Evolutionary conservation across 1,284 basidiomycete genomes (phyloP).

Genomic region (Pascua sp.): DNA sequence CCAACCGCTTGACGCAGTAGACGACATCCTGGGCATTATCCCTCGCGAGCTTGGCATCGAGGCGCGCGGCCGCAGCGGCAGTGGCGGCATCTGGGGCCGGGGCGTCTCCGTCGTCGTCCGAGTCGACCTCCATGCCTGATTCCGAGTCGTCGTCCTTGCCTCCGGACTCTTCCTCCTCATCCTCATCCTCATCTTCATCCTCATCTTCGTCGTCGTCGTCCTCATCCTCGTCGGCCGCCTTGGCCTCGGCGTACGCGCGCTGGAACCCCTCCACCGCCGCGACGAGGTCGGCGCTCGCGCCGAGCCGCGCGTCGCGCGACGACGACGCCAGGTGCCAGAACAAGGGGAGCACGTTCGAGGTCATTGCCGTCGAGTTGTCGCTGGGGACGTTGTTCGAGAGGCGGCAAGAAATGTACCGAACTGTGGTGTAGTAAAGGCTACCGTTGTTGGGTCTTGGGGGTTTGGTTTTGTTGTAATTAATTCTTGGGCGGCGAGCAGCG

Average conservation of each 20-base stretch:
- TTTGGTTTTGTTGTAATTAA: too few species aligned
- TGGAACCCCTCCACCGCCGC: slow-evolving; percentile 77
- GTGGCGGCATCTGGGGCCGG: slow-evolving; percentile 50
- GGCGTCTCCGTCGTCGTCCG: slow-evolving; percentile 51
- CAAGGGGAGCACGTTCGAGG: slow-evolving; percentile 63
- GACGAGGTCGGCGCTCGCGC: slow-evolving; percentile 81
- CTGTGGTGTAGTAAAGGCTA: too few species aligned
- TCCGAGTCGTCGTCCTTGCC: slow-evolving; percentile 56
- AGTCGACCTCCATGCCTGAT: slow-evolving; percentile 49
- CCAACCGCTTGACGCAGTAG: slow-evolving; percentile 77
- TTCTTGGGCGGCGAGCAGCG: too few species aligned
- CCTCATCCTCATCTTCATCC: slow-evolving; percentile 50
- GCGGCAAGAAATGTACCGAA: too few species aligned
- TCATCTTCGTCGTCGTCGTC: slow-evolving; percentile 32
- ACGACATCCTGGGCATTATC: slow-evolving; percentile 82
- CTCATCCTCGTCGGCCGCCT: slow-evolving; percentile 29
- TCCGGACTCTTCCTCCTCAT: slow-evolving; percentile 51
- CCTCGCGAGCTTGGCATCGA: slow-evolving; percentile 51
- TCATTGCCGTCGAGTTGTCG: slow-evolving; percentile 13
- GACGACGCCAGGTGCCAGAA: slow-evolving; percentile 93
- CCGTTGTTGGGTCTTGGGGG: too few species aligned
- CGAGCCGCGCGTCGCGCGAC: slow-evolving; percentile 71
- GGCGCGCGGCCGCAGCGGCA: slow-evolving; percentile 34
- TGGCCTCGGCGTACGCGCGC: slow-evolving; percentile 39
- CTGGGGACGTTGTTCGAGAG: too few species aligned